Conservation (phyloP, 2,329 filamentous ascomycete species). For the Fusarium camptoceras region DNA sequence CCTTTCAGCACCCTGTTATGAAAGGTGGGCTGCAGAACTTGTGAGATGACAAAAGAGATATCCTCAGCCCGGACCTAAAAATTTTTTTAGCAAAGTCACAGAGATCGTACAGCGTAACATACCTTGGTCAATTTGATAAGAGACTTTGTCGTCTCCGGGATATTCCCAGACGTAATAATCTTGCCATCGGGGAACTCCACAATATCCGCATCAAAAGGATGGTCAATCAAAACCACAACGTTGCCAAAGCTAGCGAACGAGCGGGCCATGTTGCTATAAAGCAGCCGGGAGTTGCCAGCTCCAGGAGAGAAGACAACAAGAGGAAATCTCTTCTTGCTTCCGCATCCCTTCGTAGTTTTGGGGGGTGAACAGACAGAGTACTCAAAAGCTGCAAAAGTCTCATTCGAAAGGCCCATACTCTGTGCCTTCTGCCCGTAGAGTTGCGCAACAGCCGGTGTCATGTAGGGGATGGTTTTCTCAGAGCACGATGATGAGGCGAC, state of each 20-base stretch:
- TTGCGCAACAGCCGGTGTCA: slow-evolving; percentile 50
- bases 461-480: slow-evolving; percentile 45
- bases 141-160: slow-evolving; percentile 7
- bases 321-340: slow-evolving; percentile 42
- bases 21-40: slow-evolving; percentile 43
- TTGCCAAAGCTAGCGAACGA: slow-evolving; percentile 61
- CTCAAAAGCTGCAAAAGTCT: slow-evolving; percentile 46
- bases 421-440: slow-evolving; percentile 46
- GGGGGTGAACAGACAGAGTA: slow-evolving; percentile 41
- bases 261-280: slow-evolving; percentile 58
- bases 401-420: slow-evolving; percentile 47
- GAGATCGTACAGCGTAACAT: accelerated
- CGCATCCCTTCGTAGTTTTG: accelerated
- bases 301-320: slow-evolving; percentile 58
- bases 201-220: slow-evolving; percentile 58
- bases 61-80: slow-evolving; percentile 52
- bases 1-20: slow-evolving; percentile 29
- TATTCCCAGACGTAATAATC: slow-evolving; percentile 31
- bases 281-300: slow-evolving; percentile 55
- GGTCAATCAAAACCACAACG: slow-evolving; percentile 61
- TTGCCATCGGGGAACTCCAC: slow-evolving; percentile 61
- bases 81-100: neutral
- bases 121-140: slow-evolving; percentile 40
- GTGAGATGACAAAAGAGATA: slow-evolving; percentile 52
- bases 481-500: slow-evolving; percentile 43